Base-by-base conservation (phyloP, 78 protist genomes). In the Pigoraptor vietnamica region DNA sequence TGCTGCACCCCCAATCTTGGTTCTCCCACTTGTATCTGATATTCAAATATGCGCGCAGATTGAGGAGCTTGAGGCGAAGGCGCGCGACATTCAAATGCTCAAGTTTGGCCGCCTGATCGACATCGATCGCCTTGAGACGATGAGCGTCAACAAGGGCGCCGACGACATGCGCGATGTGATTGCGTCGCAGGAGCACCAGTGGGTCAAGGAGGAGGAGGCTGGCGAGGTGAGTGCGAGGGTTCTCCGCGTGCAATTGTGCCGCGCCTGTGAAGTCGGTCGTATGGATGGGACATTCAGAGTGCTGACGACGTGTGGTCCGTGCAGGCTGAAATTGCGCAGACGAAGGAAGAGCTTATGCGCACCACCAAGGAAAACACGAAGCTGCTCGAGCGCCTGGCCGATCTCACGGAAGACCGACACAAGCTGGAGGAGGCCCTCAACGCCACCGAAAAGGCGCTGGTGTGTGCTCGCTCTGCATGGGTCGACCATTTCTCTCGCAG, bases 81-180 rank as follows among this genome's bases (percentile, higher is more conserved):
- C 90, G 14, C 24, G 37, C 39, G 96, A 95, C 21, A 95, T 93
- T n/a, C 93, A 90, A 36, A 29, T 90, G 84, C 81, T 90, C 81
- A 93, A 90, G 84, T 93, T 93, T 33, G 95, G 95, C 14, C 33
- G 86, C 35, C 36, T 81, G 19, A 32, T 81, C n/a, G 86, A 81
- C 33, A 32, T 81, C 19, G 86, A 81, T 19, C 86, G 86, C 36
- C 36, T 81, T 2, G 24, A 32, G 86, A 32, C 86, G 35, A 23
- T 81, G 86, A 81, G 36, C 36, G 86, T 81, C 36, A 81, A 81
- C 86, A 23, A 81, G 67, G 67, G 29, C 14, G 67, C 67, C 14
- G 67, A 48, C 67, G 67, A 48, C 67, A 48, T 48, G 67, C 6
- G 14, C 29, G 67, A 48, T 14, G 67, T 48, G 29, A 48, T 48